Evolutionary conservation across 192 early-diverging fungal genomes (phyloP).

Genomic region (Linnemannia schmuckeri): DNA sequence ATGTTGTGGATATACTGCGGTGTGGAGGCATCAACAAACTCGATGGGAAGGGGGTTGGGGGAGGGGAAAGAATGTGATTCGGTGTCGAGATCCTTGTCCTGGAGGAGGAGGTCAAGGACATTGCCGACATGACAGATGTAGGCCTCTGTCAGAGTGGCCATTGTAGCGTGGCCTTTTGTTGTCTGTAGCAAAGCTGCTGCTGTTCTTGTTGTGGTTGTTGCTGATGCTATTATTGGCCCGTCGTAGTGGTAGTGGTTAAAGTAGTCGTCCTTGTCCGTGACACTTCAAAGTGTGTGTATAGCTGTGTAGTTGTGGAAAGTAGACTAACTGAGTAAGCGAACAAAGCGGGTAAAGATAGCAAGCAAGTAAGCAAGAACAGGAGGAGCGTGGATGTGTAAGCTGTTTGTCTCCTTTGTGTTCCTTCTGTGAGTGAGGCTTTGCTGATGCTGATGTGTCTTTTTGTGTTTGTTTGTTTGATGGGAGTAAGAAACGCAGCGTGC

Average conservation of each 20-base stretch:
- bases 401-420: no score
- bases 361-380: not conserved
- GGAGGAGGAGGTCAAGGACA: slow-evolving; percentile 39
- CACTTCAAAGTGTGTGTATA: no score
- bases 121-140: slow-evolving; percentile 50
- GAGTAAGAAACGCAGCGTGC: not conserved
- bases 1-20: slow-evolving; percentile 41
- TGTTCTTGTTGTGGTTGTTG: not conserved
- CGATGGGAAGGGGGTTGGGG: slow-evolving; percentile 31
- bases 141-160: slow-evolving; percentile 42
- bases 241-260: not conserved
- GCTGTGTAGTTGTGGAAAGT: not conserved
- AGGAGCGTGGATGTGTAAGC: not conserved
- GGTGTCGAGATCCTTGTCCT: slow-evolving; percentile 46
- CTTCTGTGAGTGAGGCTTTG: not conserved
- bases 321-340: not conserved
- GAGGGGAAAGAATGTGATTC: slow-evolving; percentile 32
- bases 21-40: slow-evolving; percentile 50
- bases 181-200: not conserved
- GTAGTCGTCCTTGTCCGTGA: not conserved
- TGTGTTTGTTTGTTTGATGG: not conserved
- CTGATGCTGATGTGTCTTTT: not conserved
- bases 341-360: not conserved
- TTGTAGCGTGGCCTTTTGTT: slow-evolving; percentile 15
- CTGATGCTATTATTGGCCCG: not conserved